A percentile compares a stretch with the other conserved stretches of the same genome.
These are phyloP conservation scores for Haplographium delicatum DNA, from an alignment of 495 filamentous ascomycete species.

Conservation along the genomic window DNA sequence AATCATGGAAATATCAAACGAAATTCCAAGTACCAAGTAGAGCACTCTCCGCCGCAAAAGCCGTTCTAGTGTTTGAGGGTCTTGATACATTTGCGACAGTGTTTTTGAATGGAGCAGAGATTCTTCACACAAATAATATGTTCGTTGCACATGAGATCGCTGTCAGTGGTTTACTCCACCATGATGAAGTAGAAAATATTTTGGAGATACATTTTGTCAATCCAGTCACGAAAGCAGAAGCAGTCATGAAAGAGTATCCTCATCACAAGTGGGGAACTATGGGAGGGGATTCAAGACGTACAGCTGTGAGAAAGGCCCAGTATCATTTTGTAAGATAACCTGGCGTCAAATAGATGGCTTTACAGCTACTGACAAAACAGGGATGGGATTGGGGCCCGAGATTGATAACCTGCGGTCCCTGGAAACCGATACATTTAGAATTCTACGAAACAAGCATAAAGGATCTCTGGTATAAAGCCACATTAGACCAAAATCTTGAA, in stretches of 20 bases:
- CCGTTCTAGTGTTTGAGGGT: slow-evolving; percentile 61
- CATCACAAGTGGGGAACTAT: slow-evolving; percentile 8
- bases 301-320: slow-evolving; percentile 21
- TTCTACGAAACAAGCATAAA: slow-evolving; percentile 52
- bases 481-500: slow-evolving; percentile 40
- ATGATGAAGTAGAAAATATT: background rate
- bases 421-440: slow-evolving; percentile 61
- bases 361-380: slow-evolving; percentile 21
- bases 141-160: background rate
- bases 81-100: background rate
- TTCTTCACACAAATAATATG: background rate
- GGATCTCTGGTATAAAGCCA: slow-evolving; percentile 46
- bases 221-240: background rate
- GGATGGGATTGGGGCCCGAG: slow-evolving; percentile 63
- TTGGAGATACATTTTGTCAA: background rate
- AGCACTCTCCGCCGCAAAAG: slow-evolving; percentile 3
- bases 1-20: slow-evolving; percentile 62
- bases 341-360: background rate
- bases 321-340: background rate
- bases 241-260: background rate
- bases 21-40: slow-evolving; percentile 49
- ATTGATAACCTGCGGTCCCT: slow-evolving; percentile 65
- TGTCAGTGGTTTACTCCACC: background rate
- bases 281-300: background rate
- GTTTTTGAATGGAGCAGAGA: background rate